These are phyloP conservation scores for Gracilaria caudata DNA, from an alignment of 23 red algal species.

Conservation along the genomic window DNA sequence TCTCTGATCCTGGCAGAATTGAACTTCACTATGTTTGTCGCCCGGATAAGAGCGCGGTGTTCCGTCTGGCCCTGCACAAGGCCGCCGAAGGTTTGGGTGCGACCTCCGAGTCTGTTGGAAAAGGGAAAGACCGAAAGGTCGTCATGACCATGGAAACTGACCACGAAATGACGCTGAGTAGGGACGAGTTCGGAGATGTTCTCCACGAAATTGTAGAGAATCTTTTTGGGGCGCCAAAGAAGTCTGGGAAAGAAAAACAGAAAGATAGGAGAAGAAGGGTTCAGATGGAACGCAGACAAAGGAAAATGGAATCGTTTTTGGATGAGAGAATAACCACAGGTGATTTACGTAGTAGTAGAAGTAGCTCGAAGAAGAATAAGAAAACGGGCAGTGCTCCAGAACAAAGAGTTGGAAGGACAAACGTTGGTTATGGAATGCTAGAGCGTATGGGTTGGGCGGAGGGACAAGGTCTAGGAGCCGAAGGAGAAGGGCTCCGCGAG, in stretches of 20 bases:
- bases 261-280: not conserved
- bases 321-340: constrained; percentile 2
- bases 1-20: not conserved
- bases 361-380: not conserved
- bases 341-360: not conserved
- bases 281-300: constrained; percentile 1
- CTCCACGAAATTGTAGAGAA: not conserved
- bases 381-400: not conserved
- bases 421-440: constrained; percentile 44
- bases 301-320: constrained; percentile 17
- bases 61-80: constrained; percentile 44
- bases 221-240: constrained; percentile 2
- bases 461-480: constrained; percentile 37
- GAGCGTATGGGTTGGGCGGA: constrained; percentile 58
- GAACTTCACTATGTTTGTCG: not conserved
- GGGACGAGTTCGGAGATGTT: not conserved
- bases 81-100: constrained; percentile 37
- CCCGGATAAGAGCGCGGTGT: not conserved
- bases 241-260: constrained; percentile 1
- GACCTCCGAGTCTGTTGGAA: constrained; percentile 5
- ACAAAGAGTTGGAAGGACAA: constrained; percentile 9
- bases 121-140: constrained; percentile 12
- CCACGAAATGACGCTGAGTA: not conserved
- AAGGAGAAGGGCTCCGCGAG: constrained; percentile 26
- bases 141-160: constrained; percentile 29